These are phyloP conservation scores for Brassica juncea DNA, from an alignment of 345 rosid genomes.

Conservation along the genomic window DNA sequence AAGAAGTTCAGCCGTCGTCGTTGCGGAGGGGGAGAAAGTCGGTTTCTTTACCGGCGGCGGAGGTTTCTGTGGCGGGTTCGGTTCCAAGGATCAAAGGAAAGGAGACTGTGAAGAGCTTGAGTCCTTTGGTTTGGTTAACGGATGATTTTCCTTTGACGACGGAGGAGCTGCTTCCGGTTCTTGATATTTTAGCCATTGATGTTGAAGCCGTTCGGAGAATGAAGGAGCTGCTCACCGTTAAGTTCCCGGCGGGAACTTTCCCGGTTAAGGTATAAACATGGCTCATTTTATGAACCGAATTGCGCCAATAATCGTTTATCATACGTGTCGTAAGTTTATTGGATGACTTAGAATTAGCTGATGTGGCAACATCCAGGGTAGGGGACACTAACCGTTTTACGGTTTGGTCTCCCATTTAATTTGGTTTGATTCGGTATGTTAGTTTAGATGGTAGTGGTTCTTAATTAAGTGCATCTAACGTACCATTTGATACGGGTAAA, in stretches of 20 bases:
- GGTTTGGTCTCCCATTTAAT: neutral
- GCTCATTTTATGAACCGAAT: neutral
- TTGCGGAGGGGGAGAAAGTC: slow-evolving; percentile 58
- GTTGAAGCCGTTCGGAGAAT: slow-evolving; percentile 95
- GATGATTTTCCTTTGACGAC: slow-evolving; percentile 77
- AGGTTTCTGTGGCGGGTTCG: slow-evolving; percentile 34
- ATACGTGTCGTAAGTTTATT: neutral
- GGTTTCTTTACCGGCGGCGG: slow-evolving; percentile 40
- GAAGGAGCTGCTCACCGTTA: slow-evolving; percentile 82
- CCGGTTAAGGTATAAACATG: slow-evolving; percentile 76
- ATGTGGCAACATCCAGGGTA: neutral
- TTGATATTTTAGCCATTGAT: slow-evolving; percentile 87
- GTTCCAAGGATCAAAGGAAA: slow-evolving; percentile 60
- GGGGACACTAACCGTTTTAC: neutral
- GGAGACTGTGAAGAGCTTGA: slow-evolving; percentile 80
- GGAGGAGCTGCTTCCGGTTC: slow-evolving; percentile 89
- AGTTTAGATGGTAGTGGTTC: neutral
- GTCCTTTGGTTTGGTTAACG: slow-evolving; percentile 92
- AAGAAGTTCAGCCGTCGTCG: slow-evolving; percentile 38
- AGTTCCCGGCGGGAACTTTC: slow-evolving; percentile 83
- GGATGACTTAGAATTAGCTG: neutral
- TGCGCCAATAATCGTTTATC: neutral
- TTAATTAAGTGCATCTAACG: neutral
- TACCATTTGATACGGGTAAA: neutral
- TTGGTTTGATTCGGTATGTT: neutral